Conservation (phyloP, 129 eudicot species). For the Silybum marianum region DNA sequence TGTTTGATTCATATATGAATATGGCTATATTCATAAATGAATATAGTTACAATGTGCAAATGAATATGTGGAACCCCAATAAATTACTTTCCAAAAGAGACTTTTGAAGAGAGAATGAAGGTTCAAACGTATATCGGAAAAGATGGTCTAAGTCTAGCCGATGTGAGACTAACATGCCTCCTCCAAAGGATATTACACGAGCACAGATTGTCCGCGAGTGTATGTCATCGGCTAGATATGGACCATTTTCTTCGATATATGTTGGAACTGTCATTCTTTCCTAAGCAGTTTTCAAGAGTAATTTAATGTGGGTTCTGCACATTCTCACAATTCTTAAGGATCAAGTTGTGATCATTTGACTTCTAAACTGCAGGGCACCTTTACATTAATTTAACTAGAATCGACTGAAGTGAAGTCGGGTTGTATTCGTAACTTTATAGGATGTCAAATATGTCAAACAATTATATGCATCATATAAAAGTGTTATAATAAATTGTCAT, state of each 20-base stretch:
- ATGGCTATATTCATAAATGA: not conserved
- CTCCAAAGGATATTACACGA: not conserved
- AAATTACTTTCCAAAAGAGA: not conserved
- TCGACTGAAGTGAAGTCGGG: too few relatives aligned
- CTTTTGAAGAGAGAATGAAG: not conserved
- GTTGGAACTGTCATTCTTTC: not conserved
- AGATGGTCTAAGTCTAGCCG: not conserved
- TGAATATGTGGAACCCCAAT: not conserved
- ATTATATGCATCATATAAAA: too few relatives aligned
- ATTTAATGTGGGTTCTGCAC: not conserved
- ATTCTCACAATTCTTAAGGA: not conserved
- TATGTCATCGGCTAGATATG: not conserved
- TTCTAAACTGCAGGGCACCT: not conserved
- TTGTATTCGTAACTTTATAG: too few relatives aligned
- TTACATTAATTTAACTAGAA: too few relatives aligned
- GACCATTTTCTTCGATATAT: not conserved
- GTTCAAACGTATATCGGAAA: not conserved
- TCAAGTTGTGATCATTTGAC: not conserved
- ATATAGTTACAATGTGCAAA: too few relatives aligned
- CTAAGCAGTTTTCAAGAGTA: not conserved
- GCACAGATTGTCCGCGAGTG: not conserved
- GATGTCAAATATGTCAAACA: too few relatives aligned
- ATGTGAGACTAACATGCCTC: not conserved
- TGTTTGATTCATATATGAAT: not conserved
- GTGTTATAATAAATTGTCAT: too few relatives aligned